Percentiles rank a stretch among this genome's conserved stretches.
These are phyloP conservation scores for Rhododendron mucronatum DNA, from an alignment of 148 eudicot genomes.

Conservation along the genomic window DNA sequence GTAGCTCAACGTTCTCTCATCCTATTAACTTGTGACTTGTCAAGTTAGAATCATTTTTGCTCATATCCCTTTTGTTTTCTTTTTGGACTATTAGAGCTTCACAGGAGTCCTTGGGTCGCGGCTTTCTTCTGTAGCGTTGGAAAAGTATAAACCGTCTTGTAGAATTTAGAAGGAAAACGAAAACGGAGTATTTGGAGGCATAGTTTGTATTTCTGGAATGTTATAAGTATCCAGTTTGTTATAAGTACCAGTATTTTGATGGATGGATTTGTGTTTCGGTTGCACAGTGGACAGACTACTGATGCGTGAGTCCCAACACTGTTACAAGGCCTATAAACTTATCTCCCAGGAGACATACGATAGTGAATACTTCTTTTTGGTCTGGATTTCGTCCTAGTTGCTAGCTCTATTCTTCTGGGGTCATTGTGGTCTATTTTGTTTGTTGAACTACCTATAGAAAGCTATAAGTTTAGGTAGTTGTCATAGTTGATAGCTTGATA, in stretches of 20 bases:
- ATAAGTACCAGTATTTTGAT: not conserved
- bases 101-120: not conserved
- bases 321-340: not conserved
- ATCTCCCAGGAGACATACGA: not conserved
- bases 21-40: not conserved
- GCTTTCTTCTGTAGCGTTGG: not conserved
- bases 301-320: not conserved
- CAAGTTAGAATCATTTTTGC: not conserved
- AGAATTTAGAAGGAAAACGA: not conserved
- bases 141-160: not conserved
- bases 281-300: not conserved
- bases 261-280: not conserved
- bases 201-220: not conserved
- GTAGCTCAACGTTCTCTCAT: not conserved
- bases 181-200: not conserved
- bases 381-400: not conserved
- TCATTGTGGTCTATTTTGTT: not conserved
- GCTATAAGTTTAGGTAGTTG: not conserved
- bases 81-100: not conserved
- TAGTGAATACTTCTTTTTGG: not conserved
- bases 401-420: not conserved
- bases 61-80: not conserved
- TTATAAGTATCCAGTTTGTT: not conserved
- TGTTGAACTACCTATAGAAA: not conserved
- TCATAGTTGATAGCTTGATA: not conserved